Percentiles rank a stretch among this genome's conserved stretches.
These are phyloP conservation scores for Ceratobasidium sp. DNA, from an alignment of 1,284 basidiomycete genomes.

Conservation along the genomic window DNA sequence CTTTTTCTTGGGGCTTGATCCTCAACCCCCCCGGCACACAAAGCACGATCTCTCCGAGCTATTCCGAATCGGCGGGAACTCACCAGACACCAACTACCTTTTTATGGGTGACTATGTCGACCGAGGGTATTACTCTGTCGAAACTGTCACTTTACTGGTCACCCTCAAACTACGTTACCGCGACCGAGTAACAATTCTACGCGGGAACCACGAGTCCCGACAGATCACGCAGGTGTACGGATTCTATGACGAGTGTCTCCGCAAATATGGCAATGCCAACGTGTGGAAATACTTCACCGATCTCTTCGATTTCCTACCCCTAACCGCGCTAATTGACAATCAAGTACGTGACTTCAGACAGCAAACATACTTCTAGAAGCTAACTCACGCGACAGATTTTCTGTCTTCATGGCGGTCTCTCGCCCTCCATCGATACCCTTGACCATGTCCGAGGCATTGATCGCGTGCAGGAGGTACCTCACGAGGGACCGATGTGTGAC, in stretches of 20 bases:
- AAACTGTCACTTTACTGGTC: constrained; percentile 98
- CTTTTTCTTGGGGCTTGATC: constrained; percentile 31
- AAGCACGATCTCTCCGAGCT: constrained; percentile 99
- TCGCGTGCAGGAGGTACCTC: constrained; percentile 98
- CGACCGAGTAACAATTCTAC: constrained; percentile 97
- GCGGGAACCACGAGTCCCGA: constrained; percentile 98
- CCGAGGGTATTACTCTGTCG: constrained; percentile 99
- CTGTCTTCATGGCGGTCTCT: constrained; percentile 98
- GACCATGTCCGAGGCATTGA: constrained; percentile 99
- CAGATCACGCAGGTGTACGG: constrained; percentile 99
- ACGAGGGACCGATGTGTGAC: constrained; percentile 99
- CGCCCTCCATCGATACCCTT: constrained; percentile 98
- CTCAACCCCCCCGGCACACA: constrained; percentile 25
- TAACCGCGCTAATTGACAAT: constrained; percentile 98
- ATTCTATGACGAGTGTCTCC: constrained; percentile 99
- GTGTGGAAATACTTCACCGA: constrained; percentile 99
- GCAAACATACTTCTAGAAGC: constrained; percentile 27
- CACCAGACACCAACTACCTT: constrained; percentile 99
- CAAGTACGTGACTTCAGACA: constrained; percentile 76
- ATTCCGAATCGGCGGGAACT: constrained; percentile 99
- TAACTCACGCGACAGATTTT: constrained; percentile 81
- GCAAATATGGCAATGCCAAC: constrained; percentile 99
- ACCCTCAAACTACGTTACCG: constrained; percentile 98
- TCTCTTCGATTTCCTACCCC: constrained; percentile 97
- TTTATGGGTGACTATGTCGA: constrained; percentile 99